Base-by-base conservation (phyloP, 148 eudicot genomes). In the Cornus controversa region DNA sequence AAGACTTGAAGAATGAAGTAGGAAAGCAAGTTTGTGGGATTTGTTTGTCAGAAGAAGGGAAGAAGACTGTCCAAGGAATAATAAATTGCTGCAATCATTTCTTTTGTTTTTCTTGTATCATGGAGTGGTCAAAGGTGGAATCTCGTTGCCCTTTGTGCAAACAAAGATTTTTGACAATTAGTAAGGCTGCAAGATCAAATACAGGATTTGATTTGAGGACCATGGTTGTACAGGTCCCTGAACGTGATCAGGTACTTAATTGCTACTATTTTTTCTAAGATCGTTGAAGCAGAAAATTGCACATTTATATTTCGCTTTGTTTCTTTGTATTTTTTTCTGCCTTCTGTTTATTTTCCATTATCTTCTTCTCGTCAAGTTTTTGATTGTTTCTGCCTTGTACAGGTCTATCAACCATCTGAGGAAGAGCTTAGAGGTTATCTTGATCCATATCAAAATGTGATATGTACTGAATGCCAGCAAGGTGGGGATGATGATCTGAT, bases 51-150 rank as follows among this genome's bases (percentile, higher is more conserved):
- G 97, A 91, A 83, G 97, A 93, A 82, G 91, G 86, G 29, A 91
- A 90, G 86, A 96, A 80, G 70, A 87, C 93, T 25, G 78, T 93
- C 40, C 88, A 91, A 69, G 99, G 99, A 77, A 87, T 91, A 9
- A 63, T 96, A 67, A 87, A 89, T 83, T 96, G 99, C 53, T 96
- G 99, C 87, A 90, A 81, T 77, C 99, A 96, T 84, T 91, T 82
- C 82, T 96, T 93, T 77, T 96, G 99, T 83, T 96, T 89, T 79
- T 90, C 89, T 60, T 96, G 99, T 86, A 93, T 96, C 70, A 86
- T 91, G 87, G 99, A 96, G 86, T 96, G 99, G 99, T 93, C 99
- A 26, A 96, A 96, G 81, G 98, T 96, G 82, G 99, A 96, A 90
- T 86, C 98, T 60, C 99, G 99, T 75, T 96, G 99, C 79, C 99